These are phyloP conservation scores for Carex scoparia DNA, from an alignment of 176 grass and related monocot genomes.

Conservation along the genomic window DNA sequence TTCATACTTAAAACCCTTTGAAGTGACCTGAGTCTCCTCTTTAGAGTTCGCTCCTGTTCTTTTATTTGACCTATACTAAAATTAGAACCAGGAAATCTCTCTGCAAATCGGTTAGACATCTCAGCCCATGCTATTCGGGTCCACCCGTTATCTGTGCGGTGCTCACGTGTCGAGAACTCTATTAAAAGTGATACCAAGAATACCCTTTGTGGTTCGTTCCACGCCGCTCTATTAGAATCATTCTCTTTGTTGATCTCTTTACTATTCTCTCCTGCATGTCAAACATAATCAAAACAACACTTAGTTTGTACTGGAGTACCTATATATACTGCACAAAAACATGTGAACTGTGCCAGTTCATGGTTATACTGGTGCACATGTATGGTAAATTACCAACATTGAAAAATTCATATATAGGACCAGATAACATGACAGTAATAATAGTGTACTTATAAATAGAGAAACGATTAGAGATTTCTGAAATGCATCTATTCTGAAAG, in stretches of 20 bases:
- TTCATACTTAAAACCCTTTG: neutral
- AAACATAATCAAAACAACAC: neutral
- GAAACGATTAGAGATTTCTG: too few species aligned
- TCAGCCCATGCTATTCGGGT: neutral
- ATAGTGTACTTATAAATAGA: too few species aligned
- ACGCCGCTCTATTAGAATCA: constrained; percentile 14
- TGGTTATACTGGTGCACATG: too few species aligned
- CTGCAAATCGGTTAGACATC: neutral
- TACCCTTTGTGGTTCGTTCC: constrained; percentile 8
- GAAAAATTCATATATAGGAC: too few species aligned
- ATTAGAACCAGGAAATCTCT: neutral
- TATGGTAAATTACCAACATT: too few species aligned
- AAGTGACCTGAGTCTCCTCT: neutral
- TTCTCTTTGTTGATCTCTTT: neutral
- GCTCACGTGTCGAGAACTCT: neutral
- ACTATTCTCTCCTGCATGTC: neutral
- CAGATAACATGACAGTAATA: too few species aligned
- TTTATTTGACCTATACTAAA: neutral
- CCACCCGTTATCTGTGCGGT: constrained; percentile 6
- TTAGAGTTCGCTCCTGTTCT: neutral
- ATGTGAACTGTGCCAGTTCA: too few species aligned
- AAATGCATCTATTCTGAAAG: too few species aligned
- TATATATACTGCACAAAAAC: too few species aligned
- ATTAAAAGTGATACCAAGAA: constrained; percentile 7
- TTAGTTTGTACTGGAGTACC: too few species aligned